Percentiles rank a stretch among this genome's conserved stretches.
Evolutionary conservation across 257 asterid species (phyloP).

Genomic region (Solanum appendiculatum): DNA sequence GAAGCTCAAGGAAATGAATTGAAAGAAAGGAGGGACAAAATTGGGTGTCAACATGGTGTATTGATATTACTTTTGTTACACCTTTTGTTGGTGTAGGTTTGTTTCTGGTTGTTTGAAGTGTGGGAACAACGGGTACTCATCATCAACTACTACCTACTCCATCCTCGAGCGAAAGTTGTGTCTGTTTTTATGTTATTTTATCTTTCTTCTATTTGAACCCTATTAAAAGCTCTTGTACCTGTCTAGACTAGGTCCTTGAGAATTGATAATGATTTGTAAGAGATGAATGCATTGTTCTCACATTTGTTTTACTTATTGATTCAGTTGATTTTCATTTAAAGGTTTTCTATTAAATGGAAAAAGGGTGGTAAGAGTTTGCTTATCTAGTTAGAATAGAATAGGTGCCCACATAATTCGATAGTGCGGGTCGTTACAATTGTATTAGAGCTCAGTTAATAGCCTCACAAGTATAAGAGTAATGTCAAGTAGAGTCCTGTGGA

Average conservation of each 20-base stretch:
- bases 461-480: not conserved
- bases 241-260: not conserved
- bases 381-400: not conserved
- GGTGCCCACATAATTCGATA: not conserved
- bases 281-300: not conserved
- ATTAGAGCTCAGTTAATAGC: not conserved
- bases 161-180: not conserved
- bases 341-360: not conserved
- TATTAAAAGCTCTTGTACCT: too few relatives aligned
- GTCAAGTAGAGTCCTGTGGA: not conserved
- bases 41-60: not conserved
- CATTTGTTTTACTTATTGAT: not conserved
- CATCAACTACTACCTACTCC: not conserved
- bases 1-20: not conserved
- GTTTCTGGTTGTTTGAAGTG: not conserved
- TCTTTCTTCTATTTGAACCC: not conserved
- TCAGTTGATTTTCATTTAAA: not conserved
- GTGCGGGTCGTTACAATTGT: not conserved
- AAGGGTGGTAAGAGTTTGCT: not conserved
- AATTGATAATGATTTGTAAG: not conserved
- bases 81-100: not conserved
- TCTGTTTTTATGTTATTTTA: not conserved
- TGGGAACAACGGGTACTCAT: not conserved
- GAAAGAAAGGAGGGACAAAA: not conserved
- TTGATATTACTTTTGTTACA: not conserved